phyloP scores from a whole-genome alignment of 345 rosid species.

The Combretum micranthum region DNA sequence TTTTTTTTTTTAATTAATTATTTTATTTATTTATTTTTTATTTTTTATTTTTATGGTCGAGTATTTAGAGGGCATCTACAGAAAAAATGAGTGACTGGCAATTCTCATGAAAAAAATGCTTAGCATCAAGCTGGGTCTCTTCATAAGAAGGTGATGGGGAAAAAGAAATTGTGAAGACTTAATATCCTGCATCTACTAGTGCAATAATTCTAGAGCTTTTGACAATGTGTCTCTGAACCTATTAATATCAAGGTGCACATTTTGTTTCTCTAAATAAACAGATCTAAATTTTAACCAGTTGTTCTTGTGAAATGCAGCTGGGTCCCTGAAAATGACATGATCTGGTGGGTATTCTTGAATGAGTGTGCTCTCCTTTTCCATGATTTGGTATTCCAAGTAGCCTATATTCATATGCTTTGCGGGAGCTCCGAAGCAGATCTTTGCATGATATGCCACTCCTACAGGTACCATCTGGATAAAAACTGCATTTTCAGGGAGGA shows the following conservation, averaged over 20 bases:
- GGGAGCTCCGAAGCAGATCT: slow-evolving; percentile 40
- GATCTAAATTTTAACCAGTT: slow-evolving; percentile 55
- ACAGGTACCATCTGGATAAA: slow-evolving; percentile 65
- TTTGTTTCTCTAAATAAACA: slow-evolving; percentile 61
- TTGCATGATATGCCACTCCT: slow-evolving; percentile 59
- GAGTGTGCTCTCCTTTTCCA: slow-evolving; percentile 53
- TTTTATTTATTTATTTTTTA: too few species aligned
- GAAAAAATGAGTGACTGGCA: too few species aligned
- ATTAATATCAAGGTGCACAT: slow-evolving; percentile 52
- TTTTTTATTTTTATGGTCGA: too few species aligned
- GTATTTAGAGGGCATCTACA: too few species aligned
- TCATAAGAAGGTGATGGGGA: neutral
- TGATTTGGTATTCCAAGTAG: slow-evolving; percentile 59
- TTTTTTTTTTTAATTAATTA: too few species aligned
- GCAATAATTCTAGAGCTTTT: slow-evolving; percentile 55
- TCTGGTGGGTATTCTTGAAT: slow-evolving; percentile 35
- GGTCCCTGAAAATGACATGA: slow-evolving; percentile 46
- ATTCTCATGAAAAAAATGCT: too few species aligned
- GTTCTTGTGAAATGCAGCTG: slow-evolving; percentile 34
- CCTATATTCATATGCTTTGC: slow-evolving; percentile 56
- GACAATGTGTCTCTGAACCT: slow-evolving; percentile 54
- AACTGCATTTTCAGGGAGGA: slow-evolving; percentile 81
- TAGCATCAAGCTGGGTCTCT: too few species aligned
- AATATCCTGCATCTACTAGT: slow-evolving; percentile 9
- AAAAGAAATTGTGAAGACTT: neutral